These are phyloP conservation scores for Xylariaceae sp. DNA, from an alignment of 2,329 filamentous ascomycete species.

Conservation along the genomic window DNA sequence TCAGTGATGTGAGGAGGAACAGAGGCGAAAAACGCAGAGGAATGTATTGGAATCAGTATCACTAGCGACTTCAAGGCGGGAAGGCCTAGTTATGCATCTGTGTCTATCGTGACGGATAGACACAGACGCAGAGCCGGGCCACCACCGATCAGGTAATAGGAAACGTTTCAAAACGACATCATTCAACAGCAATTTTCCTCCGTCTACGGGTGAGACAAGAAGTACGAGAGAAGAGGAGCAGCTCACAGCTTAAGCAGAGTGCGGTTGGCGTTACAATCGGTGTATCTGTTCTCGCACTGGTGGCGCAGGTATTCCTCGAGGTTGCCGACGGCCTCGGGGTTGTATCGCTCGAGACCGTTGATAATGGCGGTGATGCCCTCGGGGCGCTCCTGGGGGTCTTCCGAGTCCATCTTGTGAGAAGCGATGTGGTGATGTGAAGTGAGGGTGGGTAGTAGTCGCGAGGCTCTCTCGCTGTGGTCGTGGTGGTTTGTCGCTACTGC, in stretches of 20 bases:
- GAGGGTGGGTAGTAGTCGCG: constrained; percentile 13
- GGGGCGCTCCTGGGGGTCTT: constrained; percentile 88
- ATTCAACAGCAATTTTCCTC: constrained; percentile 35
- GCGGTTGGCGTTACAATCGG: constrained; percentile 95
- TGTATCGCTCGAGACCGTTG: constrained; percentile 96
- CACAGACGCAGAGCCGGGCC: constrained; percentile 18
- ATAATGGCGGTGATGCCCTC: constrained; percentile 91
- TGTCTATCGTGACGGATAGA: too few relatives aligned
- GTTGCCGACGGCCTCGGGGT: constrained; percentile 88
- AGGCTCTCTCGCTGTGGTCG: constrained; percentile 23
- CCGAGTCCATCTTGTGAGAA: constrained; percentile 56
- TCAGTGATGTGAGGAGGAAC: background rate
- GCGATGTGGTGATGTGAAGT: background rate
- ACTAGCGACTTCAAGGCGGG: constrained; percentile 61
- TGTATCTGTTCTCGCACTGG: constrained; percentile 92
- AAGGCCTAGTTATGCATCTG: constrained; percentile 27
- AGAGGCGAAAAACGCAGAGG: constrained; percentile 4
- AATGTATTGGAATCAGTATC: constrained; percentile 52
- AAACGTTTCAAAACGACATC: constrained; percentile 88
- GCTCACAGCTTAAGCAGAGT: constrained; percentile 96
- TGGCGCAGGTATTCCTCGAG: constrained; percentile 93
- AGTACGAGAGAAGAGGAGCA: constrained; percentile 15
- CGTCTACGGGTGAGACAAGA: background rate
- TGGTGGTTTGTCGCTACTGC: too few relatives aligned
- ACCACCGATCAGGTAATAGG: constrained; percentile 87